These are phyloP conservation scores for Fusarium udum DNA, from an alignment of 2,329 filamentous ascomycete genomes.

Conservation along the genomic window DNA sequence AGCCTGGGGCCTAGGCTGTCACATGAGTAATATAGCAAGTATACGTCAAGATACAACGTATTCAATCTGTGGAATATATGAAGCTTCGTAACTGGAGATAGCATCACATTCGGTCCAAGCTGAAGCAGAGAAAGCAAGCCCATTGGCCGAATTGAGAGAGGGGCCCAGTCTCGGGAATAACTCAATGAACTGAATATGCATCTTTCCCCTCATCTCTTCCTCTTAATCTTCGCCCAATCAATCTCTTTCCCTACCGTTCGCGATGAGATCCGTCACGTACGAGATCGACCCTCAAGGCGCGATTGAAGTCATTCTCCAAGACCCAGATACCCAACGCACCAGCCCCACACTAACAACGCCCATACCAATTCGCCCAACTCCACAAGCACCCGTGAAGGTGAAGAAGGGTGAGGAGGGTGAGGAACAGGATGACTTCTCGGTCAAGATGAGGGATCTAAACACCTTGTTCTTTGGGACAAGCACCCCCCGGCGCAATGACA, in stretches of 20 bases:
- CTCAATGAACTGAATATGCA: neutral
- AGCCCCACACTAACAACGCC: neutral
- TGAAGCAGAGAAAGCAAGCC: neutral
- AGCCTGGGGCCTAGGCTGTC: rapidly evolving
- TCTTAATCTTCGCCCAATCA: neutral
- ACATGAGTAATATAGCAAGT: too few species aligned
- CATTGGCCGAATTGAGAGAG: neutral
- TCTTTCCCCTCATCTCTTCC: neutral
- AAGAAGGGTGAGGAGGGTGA: neutral
- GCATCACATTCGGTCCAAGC: neutral
- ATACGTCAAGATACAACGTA: neutral
- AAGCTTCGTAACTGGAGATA: neutral
- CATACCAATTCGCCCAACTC: neutral
- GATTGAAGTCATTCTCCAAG: neutral
- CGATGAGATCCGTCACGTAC: neutral
- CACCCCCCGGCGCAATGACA: rapidly evolving
- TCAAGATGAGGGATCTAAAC: neutral
- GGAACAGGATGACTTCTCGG: neutral
- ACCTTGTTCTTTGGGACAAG: neutral
- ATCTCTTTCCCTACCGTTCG: neutral
- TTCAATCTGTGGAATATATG: neutral
- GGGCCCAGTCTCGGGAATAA: neutral
- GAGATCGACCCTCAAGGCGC: neutral
- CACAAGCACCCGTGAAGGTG: neutral
- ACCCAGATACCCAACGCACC: neutral